Evolutionary conservation across 2,329 filamentous ascomycete genomes (phyloP).

Genomic region (Pseudogymnoascus sp.): DNA sequence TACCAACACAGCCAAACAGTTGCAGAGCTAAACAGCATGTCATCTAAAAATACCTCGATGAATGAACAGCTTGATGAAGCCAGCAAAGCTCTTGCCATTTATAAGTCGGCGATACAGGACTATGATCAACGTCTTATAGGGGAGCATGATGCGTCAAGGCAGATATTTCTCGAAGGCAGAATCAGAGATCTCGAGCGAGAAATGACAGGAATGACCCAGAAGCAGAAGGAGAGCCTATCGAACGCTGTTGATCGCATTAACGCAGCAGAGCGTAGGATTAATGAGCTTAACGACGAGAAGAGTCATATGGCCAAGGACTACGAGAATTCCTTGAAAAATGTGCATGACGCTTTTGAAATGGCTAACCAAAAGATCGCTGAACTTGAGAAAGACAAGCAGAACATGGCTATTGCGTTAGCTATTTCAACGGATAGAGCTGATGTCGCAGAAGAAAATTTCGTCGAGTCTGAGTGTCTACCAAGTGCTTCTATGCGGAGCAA

Average conservation of each 20-base stretch:
- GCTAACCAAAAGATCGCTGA: not conserved
- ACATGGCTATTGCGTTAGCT: not conserved
- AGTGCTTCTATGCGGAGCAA: not conserved
- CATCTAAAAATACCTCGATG: not conserved
- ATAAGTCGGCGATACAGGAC: not conserved
- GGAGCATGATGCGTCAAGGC: not conserved
- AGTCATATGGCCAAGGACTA: not conserved
- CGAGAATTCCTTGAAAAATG: not conserved
- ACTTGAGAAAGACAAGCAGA: not conserved
- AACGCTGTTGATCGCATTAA: not conserved
- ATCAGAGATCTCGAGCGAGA: not conserved
- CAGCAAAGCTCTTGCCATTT: not conserved
- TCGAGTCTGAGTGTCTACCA: not conserved
- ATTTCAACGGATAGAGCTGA: not conserved
- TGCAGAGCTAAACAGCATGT: not conserved
- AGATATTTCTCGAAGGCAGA: not conserved
- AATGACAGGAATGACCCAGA: not conserved
- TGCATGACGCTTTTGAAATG: not conserved
- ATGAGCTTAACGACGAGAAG: not conserved
- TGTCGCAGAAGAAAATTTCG: not conserved
- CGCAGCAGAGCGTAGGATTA: not conserved
- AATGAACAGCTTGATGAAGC: not conserved
- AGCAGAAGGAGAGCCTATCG: not conserved
- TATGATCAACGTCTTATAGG: not conserved
- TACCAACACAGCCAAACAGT: not conserved